These are phyloP conservation scores for Fabrea salina DNA, from an alignment of 169 alveolate species.

Conservation along the genomic window DNA sequence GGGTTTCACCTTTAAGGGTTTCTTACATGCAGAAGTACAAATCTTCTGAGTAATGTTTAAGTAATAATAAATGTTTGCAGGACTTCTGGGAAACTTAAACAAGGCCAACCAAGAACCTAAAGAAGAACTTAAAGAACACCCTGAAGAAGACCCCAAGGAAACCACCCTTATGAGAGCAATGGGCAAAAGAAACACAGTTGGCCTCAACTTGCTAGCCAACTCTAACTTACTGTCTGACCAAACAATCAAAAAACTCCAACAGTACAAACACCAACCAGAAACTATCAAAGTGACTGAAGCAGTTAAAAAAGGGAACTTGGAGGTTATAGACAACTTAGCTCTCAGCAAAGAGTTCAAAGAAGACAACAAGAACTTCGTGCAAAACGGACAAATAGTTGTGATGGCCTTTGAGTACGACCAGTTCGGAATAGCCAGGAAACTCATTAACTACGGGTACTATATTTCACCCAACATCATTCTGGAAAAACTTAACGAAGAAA, in stretches of 20 bases:
- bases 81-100: too few species aligned
- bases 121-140: too few species aligned
- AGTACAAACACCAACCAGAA: background rate
- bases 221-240: background rate
- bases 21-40: too few species aligned
- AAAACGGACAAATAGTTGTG: background rate
- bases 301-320: background rate
- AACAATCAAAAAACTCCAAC: background rate
- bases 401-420: background rate
- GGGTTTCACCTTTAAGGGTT: slow-evolving; percentile 8
- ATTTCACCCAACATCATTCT: background rate
- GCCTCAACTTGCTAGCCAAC: background rate
- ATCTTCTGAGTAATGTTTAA: too few species aligned
- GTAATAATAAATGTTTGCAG: too few species aligned
- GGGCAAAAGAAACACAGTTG: too few species aligned
- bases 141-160: too few species aligned
- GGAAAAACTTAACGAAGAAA: background rate
- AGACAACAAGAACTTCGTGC: background rate
- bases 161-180: too few species aligned
- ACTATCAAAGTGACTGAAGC: background rate
- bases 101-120: too few species aligned
- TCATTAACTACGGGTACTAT: background rate
- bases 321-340: background rate
- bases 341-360: background rate
- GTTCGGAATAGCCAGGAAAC: background rate